Base-by-base conservation (phyloP, 352 stramenopile genomes). In the Phytophthora crassamura region DNA sequence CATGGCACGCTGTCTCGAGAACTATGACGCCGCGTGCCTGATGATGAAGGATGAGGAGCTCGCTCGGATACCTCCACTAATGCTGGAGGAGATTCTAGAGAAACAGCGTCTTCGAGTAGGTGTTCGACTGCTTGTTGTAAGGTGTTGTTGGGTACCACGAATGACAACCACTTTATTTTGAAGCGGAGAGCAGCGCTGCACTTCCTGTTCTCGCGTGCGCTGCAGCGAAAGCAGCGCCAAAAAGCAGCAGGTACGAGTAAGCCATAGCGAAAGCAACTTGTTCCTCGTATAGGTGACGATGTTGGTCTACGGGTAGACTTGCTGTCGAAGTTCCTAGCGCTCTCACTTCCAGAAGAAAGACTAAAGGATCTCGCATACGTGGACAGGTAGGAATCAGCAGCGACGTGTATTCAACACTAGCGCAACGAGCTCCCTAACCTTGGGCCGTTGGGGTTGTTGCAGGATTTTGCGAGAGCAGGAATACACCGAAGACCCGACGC, bases 141-240 rank as follows among this genome's bases (percentile, higher is more conserved):
- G n/a, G n/a, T n/a, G n/a, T n/a, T n/a, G n/a, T n/a, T n/a, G n/a
- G 5, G 2, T 14, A 33, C 2, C 18, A 30, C 9, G 35, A 12
- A 28, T 30, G 16, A 12, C 20, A 1, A 39, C 11, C n/a, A 12
- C 5, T 43, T 9, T 46, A 38, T 38, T 54, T 36, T 55, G 14
- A 49, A 84, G 75, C 57, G 69, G 49, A 70, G 78, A 64, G 64
- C 83, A 40, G 78, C 78, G 22, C 67, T 84, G 28, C 72, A 82
- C 28, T 87, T 77, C 46, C 48, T 87, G 15, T 88, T 87, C 55
- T 59, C 64, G 4, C 67, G 73, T 8, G 67, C 71, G 18, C 28
- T 88, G 11, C 63, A 72, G 12, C 43, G 64, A 15, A 74, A 79
- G 30, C 68, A 83, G 36, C 59, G 76, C 4, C 16, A 64, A 42